Evolutionary conservation across 2,329 filamentous ascomycete species (phyloP).

Genomic region (Thielaviopsis euricoi): DNA sequence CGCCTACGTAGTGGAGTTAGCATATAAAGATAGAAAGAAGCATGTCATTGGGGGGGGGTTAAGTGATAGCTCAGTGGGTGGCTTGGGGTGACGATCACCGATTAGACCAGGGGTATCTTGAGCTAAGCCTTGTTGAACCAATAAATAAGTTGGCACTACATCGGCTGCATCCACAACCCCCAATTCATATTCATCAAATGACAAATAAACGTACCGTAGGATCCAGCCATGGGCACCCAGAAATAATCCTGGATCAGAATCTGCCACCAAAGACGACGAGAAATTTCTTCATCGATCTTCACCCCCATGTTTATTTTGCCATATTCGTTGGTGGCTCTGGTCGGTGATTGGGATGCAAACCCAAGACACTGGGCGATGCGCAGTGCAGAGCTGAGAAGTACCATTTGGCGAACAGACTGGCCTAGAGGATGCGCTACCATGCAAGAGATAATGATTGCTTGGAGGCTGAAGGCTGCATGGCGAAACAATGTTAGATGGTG

Average conservation of each 20-base stretch:
- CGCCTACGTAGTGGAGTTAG: background rate
- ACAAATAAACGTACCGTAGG: conserved; percentile 4
- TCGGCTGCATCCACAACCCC: too few relatives aligned
- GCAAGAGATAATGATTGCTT: conserved; percentile 11
- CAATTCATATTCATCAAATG: too few relatives aligned
- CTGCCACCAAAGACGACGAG: conserved; percentile 11
- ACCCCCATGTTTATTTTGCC: background rate
- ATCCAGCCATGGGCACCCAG: conserved; percentile 11
- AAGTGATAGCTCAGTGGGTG: too few relatives aligned
- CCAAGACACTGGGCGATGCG: conserved; percentile 10
- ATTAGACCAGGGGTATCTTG: too few relatives aligned
- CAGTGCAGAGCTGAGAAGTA: conserved; percentile 7
- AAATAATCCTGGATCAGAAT: conserved; percentile 11
- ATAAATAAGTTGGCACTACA: too few relatives aligned
- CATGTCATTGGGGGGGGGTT: too few relatives aligned
- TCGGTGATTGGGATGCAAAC: background rate
- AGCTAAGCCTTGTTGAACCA: too few relatives aligned
- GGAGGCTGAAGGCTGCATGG: conserved; percentile 1
- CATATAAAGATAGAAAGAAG: too few relatives aligned
- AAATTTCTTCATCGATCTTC: conserved; percentile 6
- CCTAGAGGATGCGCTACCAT: conserved; percentile 11
- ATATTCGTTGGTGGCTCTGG: background rate
- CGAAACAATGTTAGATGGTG: background rate
- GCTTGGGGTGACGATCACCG: too few relatives aligned
- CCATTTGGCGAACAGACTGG: conserved; percentile 10